phyloP scores from a whole-genome alignment of 176 grass and related monocot species.

The Aegilops bicornis region DNA sequence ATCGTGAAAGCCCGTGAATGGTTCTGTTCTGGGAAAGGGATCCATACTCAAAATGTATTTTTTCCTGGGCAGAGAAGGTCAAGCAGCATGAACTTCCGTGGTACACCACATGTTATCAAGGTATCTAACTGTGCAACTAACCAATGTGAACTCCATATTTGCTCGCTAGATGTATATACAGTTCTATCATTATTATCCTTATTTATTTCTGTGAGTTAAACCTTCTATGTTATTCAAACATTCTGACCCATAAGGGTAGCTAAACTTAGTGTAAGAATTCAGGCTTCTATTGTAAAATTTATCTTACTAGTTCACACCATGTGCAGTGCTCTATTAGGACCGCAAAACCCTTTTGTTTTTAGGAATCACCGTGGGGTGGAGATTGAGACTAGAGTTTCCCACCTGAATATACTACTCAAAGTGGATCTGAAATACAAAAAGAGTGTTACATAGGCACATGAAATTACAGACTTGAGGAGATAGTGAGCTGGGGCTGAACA shows the following conservation, averaged over 20 bases:
- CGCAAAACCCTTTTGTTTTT: neutral
- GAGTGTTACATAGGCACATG: too few species aligned
- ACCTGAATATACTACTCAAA: too few species aligned
- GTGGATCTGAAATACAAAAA: too few species aligned
- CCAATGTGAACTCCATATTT: neutral
- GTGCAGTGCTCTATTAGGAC: neutral
- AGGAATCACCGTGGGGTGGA: too few species aligned
- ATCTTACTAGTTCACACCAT: conserved; percentile 15
- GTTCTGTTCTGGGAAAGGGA: conserved; percentile 95
- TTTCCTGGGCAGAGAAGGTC: conserved; percentile 92
- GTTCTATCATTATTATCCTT: conserved; percentile 4
- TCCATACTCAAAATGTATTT: conserved; percentile 99
- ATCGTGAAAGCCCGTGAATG: conserved; percentile 83
- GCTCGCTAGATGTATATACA: neutral
- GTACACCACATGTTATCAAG: conserved; percentile 88
- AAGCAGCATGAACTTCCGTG: conserved; percentile 67
- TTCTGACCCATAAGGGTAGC: conserved; percentile 9
- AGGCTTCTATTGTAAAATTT: conserved; percentile 23
- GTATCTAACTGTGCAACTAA: conserved; percentile 39
- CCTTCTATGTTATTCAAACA: neutral
- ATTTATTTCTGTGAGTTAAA: neutral
- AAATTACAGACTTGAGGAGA: too few species aligned
- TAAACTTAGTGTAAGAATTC: neutral
- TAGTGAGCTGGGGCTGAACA: too few species aligned
- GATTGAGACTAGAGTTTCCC: too few species aligned